phyloP scores from a whole-genome alignment of 1,284 basidiomycete genomes.

The Mycena sp. region DNA sequence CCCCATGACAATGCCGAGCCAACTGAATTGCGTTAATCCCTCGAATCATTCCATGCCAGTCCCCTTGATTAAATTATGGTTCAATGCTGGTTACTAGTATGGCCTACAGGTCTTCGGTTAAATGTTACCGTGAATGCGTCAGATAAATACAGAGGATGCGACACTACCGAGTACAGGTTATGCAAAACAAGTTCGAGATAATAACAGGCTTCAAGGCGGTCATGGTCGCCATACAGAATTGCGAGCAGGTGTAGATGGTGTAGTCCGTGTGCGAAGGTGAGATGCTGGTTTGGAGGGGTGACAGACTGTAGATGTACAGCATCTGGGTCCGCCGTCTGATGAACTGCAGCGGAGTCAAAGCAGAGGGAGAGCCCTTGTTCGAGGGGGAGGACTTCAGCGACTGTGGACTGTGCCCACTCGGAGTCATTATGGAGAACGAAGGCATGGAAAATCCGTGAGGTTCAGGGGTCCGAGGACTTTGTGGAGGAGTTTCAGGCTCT shows the following conservation, averaged over 20 bases:
- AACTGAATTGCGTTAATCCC: too few relatives aligned
- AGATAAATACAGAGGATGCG: conserved; percentile 21
- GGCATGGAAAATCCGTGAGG: conserved; percentile 55
- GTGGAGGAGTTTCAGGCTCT: conserved; percentile 53
- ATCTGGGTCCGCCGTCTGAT: conserved; percentile 58
- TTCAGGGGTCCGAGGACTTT: conserved; percentile 73
- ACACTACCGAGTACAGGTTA: conserved; percentile 16
- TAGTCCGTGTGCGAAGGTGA: conserved; percentile 40
- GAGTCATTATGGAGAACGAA: conserved; percentile 56
- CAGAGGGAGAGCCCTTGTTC: conserved; percentile 52
- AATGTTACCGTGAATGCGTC: conserved; percentile 13
- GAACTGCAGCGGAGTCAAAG: conserved; percentile 59
- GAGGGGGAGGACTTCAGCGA: conserved; percentile 57
- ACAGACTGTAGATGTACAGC: conserved; percentile 36
- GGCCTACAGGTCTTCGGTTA: conserved; percentile 20
- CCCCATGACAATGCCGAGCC: neutral
- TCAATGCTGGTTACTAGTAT: conserved; percentile 9
- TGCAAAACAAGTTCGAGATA: conserved; percentile 21
- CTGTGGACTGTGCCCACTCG: conserved; percentile 55
- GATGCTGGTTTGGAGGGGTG: conserved; percentile 49
- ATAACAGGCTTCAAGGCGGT: conserved; percentile 26
- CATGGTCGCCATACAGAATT: conserved; percentile 55
- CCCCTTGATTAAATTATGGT: neutral
- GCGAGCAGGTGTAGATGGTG: conserved; percentile 44
- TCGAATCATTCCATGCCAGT: neutral